Base-by-base conservation (phyloP, 139 green algal species). In the Edaphochlamys debaryana region DNA sequence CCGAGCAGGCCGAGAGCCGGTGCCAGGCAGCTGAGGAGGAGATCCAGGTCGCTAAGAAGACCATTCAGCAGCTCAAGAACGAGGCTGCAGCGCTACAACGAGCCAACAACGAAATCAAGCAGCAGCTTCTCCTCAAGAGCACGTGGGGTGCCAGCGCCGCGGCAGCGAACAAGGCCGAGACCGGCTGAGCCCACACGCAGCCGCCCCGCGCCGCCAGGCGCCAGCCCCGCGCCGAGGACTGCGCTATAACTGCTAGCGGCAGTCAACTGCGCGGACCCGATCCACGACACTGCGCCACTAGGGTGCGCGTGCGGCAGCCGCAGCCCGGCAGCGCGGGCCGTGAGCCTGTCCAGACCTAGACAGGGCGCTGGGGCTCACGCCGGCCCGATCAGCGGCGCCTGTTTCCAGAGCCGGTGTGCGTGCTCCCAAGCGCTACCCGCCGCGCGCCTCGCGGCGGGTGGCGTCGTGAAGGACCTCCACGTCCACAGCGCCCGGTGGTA, bases 381-480 rank as follows among this genome's bases (percentile, higher is more conserved):
- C n/a, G n/a, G n/a, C n/a, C n/a, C n/a, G n/a, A n/a, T n/a, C n/a
- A n/a, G n/a, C n/a, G n/a, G n/a, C n/a, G n/a, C n/a, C n/a, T n/a
- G n/a, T n/a, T n/a, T n/a, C n/a, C n/a, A n/a, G n/a, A n/a, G n/a
- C n/a, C n/a, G n/a, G n/a, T n/a, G n/a, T n/a, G n/a, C n/a, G n/a
- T n/a, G n/a, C n/a, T n/a, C n/a, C n/a, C n/a, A n/a, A n/a, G n/a
- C n/a, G 11, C 45, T 52, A 85, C 40, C 73, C 85, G 0, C 90
- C 92, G 0, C 94, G 87, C 22, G 94, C 93, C 84, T 99, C 97
- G 38, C 97, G 85, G 50, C 97, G 80, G 7, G 97, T 99, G 23
- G 97, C 97, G 86, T 99, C 97, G 86, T 99, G 97, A 45, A 99
- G 88, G 13, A 99, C 90, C 70, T 99, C 97, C 3, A 96, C 89